These are phyloP conservation scores for Arachnopeziza araneosa DNA, from an alignment of 2,329 filamentous ascomycete species.

Conservation along the genomic window DNA sequence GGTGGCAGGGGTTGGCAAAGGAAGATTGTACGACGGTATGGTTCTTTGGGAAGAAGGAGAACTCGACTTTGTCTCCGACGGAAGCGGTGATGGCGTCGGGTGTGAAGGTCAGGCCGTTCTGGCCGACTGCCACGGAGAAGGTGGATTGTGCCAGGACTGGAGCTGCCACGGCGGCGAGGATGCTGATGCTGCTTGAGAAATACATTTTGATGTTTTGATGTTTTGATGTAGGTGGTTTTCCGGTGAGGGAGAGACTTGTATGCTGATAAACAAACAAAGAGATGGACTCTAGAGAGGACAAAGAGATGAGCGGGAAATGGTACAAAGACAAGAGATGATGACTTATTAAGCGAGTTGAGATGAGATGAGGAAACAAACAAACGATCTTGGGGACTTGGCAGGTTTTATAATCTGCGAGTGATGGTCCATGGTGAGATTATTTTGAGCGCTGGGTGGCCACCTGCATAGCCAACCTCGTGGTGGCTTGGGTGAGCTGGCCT, in stretches of 20 bases:
- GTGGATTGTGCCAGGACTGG: conserved; percentile 24
- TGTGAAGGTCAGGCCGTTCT: conserved; percentile 83
- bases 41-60: conserved; percentile 32
- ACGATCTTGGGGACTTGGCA: background rate
- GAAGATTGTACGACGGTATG: conserved; percentile 34
- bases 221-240: background rate
- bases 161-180: conserved; percentile 10
- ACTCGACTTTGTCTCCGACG: conserved; percentile 30
- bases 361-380: background rate
- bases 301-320: background rate
- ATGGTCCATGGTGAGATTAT: background rate
- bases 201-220: conserved; percentile 13
- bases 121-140: conserved; percentile 66
- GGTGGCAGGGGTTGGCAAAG: conserved; percentile 37
- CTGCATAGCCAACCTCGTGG: background rate
- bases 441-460: background rate
- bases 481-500: background rate
- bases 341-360: background rate
- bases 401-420: background rate
- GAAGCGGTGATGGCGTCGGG: conserved; percentile 36
- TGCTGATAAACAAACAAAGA: background rate
- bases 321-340: background rate
- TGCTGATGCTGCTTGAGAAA: conserved; percentile 12
- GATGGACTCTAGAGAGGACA: background rate
- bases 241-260: background rate